Base-by-base conservation (phyloP, 495 filamentous ascomycete species). In the Hypoxylon trugodes region DNA sequence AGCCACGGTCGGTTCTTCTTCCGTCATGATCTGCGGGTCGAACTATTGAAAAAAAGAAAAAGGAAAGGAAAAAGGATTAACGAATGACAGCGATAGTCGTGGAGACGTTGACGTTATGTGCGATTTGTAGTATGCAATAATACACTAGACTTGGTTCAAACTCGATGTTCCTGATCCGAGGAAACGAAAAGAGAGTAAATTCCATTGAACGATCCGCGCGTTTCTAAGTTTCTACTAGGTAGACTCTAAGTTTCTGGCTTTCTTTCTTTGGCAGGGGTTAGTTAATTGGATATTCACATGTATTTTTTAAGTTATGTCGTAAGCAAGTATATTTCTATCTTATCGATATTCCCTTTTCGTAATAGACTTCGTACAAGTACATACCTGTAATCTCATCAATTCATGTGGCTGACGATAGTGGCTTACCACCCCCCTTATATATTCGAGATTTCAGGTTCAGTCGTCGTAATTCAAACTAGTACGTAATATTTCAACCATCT, bases 241-340 rank as follows among this genome's bases (percentile, higher is more conserved):
- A n/a, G n/a, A n/a, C n/a, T n/a, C n/a, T n/a, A n/a, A n/a, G n/a
- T n/a, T n/a, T n/a, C n/a, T n/a, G n/a, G n/a, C n/a, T n/a, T n/a
- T n/a, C n/a, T n/a, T n/a, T n/a, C n/a, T n/a, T n/a, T n/a, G n/a
- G n/a, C n/a, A n/a, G n/a, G n/a, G n/a, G n/a, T n/a, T n/a, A n/a
- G 26, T 42, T 25, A 22, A 50, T 41, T 59, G 43, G 16, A 59
- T 50, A 49, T 59, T 59, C 55, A 59, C 55, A 59, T 59, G 55
- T 42, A 18, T 59, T 59, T 59, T 59, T 59, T 59, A 3, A n/a
- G 33, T 37, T 41, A 6, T 40, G 54, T 58, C 43, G 42, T 48
- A 58, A 47, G 30, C 42, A 45, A n/a, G 19, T 12, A 26, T 21
- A 15, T 28, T 25, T n/a, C 21, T 45, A 45, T 24, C 28, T 4